Conservation (phyloP, 108 stramenopile genomes). For the Schizochytrium sp. region DNA sequence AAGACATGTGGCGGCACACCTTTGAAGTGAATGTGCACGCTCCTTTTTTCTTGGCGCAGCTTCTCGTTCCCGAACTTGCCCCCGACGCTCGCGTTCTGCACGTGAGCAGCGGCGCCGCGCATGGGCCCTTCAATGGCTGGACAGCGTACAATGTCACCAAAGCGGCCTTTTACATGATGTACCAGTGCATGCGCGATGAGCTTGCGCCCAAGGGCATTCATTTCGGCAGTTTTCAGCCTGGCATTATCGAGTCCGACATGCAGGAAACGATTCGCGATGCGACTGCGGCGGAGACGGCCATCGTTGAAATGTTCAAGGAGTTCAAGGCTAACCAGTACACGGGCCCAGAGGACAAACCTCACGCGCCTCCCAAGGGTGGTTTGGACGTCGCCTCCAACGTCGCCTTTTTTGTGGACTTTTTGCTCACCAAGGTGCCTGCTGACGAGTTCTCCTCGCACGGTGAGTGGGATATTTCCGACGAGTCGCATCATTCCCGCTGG, state of each 20-base stretch:
- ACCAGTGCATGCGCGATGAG: constrained; percentile 43
- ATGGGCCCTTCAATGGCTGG: constrained; percentile 56
- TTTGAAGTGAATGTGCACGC: constrained; percentile 45
- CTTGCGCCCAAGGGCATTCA: constrained; percentile 36
- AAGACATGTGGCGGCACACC: constrained; percentile 29
- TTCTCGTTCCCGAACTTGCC: constrained; percentile 44
- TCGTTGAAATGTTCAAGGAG: constrained; percentile 35
- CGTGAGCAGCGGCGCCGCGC: constrained; percentile 42
- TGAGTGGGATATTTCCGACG: not conserved
- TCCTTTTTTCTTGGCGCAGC: constrained; percentile 51
- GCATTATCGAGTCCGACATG: constrained; percentile 65
- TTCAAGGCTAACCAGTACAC: not conserved
- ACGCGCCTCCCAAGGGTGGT: not conserved
- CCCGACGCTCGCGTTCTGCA: constrained; percentile 51
- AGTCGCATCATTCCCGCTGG: not conserved
- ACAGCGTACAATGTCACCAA: constrained; percentile 56
- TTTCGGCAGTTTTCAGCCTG: constrained; percentile 49
- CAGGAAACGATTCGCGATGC: constrained; percentile 52
- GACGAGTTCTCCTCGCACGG: not conserved
- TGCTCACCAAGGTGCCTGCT: not conserved
- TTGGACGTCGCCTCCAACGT: not conserved
- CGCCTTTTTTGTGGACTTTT: not conserved
- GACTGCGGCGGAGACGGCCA: constrained; percentile 42
- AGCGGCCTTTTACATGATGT: constrained; percentile 59
- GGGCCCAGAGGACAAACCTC: not conserved